Conservation (phyloP, 176 grass and related monocot genomes). For the Alopecurus myosuroides region DNA sequence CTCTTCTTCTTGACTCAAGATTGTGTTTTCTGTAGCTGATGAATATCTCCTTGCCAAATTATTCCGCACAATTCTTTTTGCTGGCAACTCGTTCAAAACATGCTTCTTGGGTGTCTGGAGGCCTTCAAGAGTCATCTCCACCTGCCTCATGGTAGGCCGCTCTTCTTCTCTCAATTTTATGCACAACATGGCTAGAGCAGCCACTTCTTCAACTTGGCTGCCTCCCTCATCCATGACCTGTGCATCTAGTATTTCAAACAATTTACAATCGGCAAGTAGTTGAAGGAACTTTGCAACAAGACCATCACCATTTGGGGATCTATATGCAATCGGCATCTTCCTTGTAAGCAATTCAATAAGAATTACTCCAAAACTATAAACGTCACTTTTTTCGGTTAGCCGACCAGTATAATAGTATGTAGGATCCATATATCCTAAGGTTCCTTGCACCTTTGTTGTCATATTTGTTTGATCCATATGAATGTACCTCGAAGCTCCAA, state of each 20-base stretch:
- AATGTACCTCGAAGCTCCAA: neutral
- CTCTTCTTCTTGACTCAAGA: neutral
- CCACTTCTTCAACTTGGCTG: neutral
- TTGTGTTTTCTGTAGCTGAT: neutral
- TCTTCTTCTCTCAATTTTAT: neutral
- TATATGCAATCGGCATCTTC: neutral
- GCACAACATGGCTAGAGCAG: neutral
- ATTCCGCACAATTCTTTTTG: neutral
- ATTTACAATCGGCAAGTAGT: neutral
- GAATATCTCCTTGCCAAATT: neutral
- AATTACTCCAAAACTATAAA: neutral
- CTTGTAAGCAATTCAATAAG: constrained; percentile 5
- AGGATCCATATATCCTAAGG: neutral
- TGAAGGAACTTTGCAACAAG: neutral
- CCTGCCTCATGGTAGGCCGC: neutral
- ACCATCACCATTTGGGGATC: neutral
- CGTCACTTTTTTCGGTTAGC: neutral
- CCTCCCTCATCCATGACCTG: neutral
- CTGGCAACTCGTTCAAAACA: neutral
- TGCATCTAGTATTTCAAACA: neutral
- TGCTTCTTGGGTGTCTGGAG: neutral
- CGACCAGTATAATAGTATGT: neutral
- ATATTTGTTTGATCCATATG: neutral
- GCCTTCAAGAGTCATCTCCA: neutral
- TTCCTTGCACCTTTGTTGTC: neutral